Conservation (phyloP, 2,329 filamentous ascomycete genomes). For the Plectosphaerella plurivora region DNA sequence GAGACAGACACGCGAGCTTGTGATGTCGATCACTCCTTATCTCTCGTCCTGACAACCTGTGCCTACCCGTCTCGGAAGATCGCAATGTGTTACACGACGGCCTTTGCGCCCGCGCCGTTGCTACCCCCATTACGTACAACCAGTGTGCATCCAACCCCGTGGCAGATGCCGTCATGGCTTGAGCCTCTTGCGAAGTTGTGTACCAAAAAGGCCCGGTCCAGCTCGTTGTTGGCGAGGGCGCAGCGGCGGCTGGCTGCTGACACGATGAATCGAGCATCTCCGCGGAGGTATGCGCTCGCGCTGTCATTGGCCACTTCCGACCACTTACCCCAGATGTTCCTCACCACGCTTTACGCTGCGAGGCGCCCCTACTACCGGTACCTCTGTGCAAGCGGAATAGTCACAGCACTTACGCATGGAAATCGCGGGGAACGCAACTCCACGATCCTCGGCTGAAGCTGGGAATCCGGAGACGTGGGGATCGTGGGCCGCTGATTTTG, state of each 20-base stretch:
- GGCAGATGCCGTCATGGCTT: constrained; percentile 1
- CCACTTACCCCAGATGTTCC: background rate
- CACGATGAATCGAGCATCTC: background rate
- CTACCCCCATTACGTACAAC: constrained; percentile 1
- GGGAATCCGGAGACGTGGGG: background rate
- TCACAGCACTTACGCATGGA: background rate
- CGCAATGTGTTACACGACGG: background rate
- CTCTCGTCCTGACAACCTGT: background rate
- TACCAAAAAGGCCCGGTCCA: background rate
- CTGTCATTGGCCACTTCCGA: background rate
- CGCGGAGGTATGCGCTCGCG: background rate
- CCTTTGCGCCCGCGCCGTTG: background rate
- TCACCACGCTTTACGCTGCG: background rate
- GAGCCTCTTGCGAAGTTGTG: background rate
- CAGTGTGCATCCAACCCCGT: background rate
- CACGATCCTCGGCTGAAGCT: background rate
- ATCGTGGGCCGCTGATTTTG: background rate
- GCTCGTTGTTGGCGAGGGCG: background rate
- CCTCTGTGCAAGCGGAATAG: background rate
- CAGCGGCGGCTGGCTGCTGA: background rate
- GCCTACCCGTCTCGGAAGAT: background rate
- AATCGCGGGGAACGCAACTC: background rate
- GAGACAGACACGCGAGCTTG: background rate
- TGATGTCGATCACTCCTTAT: background rate
- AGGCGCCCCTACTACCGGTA: background rate